Evolutionary conservation across 305 asterid species (phyloP).

Genomic region (Caryopteris hybrid): DNA sequence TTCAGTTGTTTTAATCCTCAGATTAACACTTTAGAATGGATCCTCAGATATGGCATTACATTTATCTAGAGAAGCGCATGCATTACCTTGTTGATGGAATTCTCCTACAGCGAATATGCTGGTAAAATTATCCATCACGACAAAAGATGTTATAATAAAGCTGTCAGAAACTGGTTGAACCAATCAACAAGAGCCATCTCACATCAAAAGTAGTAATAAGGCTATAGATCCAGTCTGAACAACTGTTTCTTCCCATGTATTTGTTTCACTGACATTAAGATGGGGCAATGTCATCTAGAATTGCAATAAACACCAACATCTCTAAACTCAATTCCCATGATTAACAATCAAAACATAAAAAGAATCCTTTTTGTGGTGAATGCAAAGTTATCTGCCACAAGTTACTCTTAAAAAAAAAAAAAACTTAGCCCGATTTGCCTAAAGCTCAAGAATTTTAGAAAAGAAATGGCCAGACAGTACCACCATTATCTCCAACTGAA

Average conservation of each 20-base stretch:
- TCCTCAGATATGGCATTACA: neutral
- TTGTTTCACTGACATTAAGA: neutral
- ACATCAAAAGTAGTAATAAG: neutral
- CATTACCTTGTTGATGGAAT: neutral
- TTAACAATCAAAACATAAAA: conserved; percentile 3
- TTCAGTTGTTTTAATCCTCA: neutral
- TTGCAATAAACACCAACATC: neutral
- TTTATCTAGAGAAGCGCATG: neutral
- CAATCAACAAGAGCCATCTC: neutral
- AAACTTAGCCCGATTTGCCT: neutral
- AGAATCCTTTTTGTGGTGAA: neutral
- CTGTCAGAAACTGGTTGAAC: neutral
- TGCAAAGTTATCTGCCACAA: neutral
- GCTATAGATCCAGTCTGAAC: neutral
- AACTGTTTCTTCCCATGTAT: neutral
- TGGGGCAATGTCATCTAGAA: neutral
- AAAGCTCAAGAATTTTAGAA: neutral
- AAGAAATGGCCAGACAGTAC: neutral
- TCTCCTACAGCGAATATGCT: neutral
- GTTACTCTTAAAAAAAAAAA: neutral
- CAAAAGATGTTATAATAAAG: neutral
- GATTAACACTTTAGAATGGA: too few relatives aligned
- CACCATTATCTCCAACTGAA: neutral
- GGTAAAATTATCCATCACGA: neutral
- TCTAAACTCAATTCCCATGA: neutral